phyloP scores from a whole-genome alignment of 2,329 filamentous ascomycete genomes.

The Neoarthrinium moseri region DNA sequence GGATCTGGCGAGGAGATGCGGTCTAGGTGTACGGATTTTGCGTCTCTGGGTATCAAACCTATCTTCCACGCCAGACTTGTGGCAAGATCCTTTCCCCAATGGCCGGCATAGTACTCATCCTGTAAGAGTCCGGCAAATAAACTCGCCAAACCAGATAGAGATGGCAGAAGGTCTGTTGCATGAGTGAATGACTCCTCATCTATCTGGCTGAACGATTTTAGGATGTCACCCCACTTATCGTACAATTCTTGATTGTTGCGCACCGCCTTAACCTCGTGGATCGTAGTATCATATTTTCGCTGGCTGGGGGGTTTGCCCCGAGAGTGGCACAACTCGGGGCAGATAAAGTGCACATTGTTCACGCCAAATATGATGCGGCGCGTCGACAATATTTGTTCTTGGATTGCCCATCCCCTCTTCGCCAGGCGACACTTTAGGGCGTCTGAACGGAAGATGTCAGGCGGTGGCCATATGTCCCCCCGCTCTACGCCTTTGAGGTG shows the following conservation, averaged over 20 bases:
- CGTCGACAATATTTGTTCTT: neutral
- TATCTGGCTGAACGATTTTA: neutral
- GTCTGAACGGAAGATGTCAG: neutral
- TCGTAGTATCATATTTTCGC: rapidly evolving
- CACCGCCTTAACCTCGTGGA: neutral
- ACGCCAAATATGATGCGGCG: neutral
- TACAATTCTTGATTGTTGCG: neutral
- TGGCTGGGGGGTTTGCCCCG: neutral
- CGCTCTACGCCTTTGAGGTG: neutral
- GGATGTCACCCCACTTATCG: neutral
- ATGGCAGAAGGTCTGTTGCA: neutral
- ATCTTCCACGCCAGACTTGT: neutral
- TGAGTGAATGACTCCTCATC: neutral
- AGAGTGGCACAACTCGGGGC: neutral
- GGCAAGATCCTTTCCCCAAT: neutral
- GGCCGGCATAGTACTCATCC: constrained; percentile 3
- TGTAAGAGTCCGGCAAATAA: neutral
- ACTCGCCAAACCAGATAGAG: neutral
- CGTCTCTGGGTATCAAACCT: neutral
- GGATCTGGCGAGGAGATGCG: neutral
- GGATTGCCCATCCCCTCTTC: constrained; percentile 1
- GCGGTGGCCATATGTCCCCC: neutral
- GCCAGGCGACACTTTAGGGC: neutral
- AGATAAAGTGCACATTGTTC: neutral
- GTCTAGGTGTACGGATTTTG: neutral